Evolutionary conservation across 805 yeast species (phyloP), one percentile per base, ranked within the genome.

Genomic region (Candida manassasensis): DNA sequence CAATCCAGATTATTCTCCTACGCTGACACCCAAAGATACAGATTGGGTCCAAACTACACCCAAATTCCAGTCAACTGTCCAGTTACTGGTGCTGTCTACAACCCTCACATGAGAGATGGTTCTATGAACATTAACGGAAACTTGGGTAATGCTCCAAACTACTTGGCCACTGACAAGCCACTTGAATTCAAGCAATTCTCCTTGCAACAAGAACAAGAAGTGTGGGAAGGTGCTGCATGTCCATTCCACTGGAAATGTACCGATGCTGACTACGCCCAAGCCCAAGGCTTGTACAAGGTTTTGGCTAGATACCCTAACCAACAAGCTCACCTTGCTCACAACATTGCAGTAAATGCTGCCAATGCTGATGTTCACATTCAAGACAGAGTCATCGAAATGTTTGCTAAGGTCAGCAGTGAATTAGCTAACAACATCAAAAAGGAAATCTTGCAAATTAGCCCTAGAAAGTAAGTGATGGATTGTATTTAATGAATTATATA

Each of bases 61-160:
- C 90, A 84, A 62, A 81, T 86, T 39, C 96, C 96, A n/a, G 88
- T 84, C 49, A 86, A 86, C 59, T 83, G 94, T 61, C 95, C 96
- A 39, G 61, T 67, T 26, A 50, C 69, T 32, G 71, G 69, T 34
- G 50, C 53, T 28, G 69, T 65, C 16, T 67, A 48, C 55, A 63
- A 63, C 56, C 95, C 95, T 19, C 80, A 78, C 49, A 74, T 80
- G 49, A 77, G 95, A 66, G 95, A 86, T 57, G 96, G 96, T 60
- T 73, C 79, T 30, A 80, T 81, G 88, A 46, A 35, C 35, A 69
- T 67, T 34, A 62, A 67, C 49, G 73, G 73, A 37, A 86, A 86
- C 66, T 73, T 81, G 53, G 95, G 94, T 27, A 63, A 74, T 37
- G 75, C 77, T 45, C 93, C 95, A 56, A 83, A 82, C 63, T 85